These are phyloP conservation scores for Phytopythium mirpurense DNA, from an alignment of 352 stramenopile species.

Conservation along the genomic window DNA sequence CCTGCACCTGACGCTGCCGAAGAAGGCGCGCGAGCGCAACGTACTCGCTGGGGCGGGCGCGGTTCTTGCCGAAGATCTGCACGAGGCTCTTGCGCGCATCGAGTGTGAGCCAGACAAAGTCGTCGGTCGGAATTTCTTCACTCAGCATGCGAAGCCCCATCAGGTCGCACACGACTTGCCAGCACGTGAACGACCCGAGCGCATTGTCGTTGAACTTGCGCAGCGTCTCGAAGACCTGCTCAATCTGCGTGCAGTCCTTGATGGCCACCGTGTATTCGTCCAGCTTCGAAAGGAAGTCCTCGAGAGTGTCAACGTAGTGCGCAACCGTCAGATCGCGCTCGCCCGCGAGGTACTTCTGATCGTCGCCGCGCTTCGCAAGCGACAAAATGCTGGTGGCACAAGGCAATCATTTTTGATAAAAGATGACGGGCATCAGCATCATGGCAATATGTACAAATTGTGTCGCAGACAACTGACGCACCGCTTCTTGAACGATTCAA, in stretches of 20 bases:
- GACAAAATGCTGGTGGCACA: conserved; percentile 25
- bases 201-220: conserved; percentile 62
- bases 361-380: conserved; percentile 51
- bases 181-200: conserved; percentile 84
- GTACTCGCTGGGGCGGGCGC: conserved; percentile 62
- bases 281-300: conserved; percentile 60
- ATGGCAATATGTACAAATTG: too few relatives aligned
- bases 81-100: conserved; percentile 74
- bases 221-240: conserved; percentile 58
- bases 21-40: conserved; percentile 59
- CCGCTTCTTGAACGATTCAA: conserved; percentile 63
- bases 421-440: neutral
- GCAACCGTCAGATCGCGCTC: conserved; percentile 51
- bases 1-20: conserved; percentile 70
- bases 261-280: conserved; percentile 53
- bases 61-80: conserved; percentile 81
- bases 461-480: too few relatives aligned
- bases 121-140: conserved; percentile 43
- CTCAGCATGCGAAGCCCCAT: conserved; percentile 70
- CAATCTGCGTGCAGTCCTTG: conserved; percentile 39
- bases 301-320: conserved; percentile 58
- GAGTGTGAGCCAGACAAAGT: conserved; percentile 80
- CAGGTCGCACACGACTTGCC: conserved; percentile 76
- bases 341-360: conserved; percentile 42
- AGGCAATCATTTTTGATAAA: too few relatives aligned